phyloP scores from a whole-genome alignment of 768 basidiomycete species.

The Suillus subalutaceus region DNA sequence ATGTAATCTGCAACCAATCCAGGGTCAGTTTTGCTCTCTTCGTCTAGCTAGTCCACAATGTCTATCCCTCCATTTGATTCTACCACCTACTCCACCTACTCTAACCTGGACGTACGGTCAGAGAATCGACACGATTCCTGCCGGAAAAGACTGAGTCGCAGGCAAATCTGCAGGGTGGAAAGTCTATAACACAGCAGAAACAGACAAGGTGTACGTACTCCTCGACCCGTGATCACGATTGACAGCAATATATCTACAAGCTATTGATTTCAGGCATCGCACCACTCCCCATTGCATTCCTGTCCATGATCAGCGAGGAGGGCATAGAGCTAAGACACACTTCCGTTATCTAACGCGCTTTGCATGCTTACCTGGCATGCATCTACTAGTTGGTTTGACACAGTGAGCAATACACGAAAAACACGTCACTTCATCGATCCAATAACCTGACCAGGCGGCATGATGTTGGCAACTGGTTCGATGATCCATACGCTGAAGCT shows the following conservation, averaged over 20 bases:
- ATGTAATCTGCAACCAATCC: not conserved
- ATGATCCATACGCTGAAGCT: no score
- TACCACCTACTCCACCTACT: slow-evolving; percentile 18
- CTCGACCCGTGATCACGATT: not conserved
- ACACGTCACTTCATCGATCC: not conserved
- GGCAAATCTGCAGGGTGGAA: slow-evolving; percentile 41
- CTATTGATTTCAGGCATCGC: slow-evolving; percentile 42
- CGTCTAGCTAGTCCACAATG: slow-evolving; percentile 18
- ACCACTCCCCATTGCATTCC: slow-evolving; percentile 49
- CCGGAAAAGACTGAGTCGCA: slow-evolving; percentile 36
- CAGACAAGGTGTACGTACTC: slow-evolving; percentile 29
- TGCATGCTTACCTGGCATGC: not conserved
- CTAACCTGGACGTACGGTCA: slow-evolving; percentile 36
- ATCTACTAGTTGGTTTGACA: slow-evolving; percentile 30
- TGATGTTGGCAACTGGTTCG: no score
- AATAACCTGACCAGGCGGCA: not conserved
- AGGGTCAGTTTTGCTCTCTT: not conserved
- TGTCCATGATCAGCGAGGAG: slow-evolving; percentile 37
- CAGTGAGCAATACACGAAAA: slow-evolving; percentile 16
- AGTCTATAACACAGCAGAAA: slow-evolving; percentile 31
- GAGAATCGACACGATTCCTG: slow-evolving; percentile 27
- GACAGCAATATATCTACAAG: slow-evolving; percentile 31
- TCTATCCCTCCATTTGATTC: slow-evolving; percentile 33
- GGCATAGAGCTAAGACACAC: slow-evolving; percentile 35
- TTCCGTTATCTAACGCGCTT: not conserved